phyloP scores from a whole-genome alignment of 75 land plant species.

The Sequoia sempervirens region DNA sequence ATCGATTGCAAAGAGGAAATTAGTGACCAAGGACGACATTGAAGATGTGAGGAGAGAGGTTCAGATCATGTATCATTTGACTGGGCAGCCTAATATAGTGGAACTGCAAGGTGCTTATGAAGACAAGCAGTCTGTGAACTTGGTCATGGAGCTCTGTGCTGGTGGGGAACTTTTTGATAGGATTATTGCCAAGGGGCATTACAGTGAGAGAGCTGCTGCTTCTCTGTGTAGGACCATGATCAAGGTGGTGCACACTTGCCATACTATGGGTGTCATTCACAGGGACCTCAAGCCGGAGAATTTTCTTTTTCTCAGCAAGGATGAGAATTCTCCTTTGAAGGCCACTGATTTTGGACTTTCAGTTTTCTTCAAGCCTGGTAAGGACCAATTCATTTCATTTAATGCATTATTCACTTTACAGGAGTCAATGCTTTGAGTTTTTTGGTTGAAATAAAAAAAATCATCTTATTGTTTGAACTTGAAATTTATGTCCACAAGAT shows the following conservation, averaged over 20 bases:
- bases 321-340: constrained; percentile 51
- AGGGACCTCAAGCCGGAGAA: constrained; percentile 70
- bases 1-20: constrained; percentile 44
- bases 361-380: constrained; percentile 51
- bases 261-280: constrained; percentile 62
- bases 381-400: background rate
- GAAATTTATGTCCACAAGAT: background rate
- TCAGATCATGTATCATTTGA: constrained; percentile 64
- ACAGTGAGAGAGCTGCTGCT: constrained; percentile 59
- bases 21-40: constrained; percentile 32
- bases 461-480: background rate
- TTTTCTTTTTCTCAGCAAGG: constrained; percentile 36
- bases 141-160: constrained; percentile 63
- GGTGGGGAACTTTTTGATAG: constrained; percentile 71
- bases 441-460: background rate
- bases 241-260: constrained; percentile 49
- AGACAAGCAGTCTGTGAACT: constrained; percentile 45
- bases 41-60: constrained; percentile 61
- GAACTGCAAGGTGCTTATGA: constrained; percentile 52
- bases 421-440: background rate
- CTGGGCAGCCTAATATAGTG: constrained; percentile 54
- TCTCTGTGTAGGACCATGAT: constrained; percentile 42
- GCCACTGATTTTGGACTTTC: constrained; percentile 65
- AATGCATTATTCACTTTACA: background rate
- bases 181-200: constrained; percentile 58